Evolutionary conservation across 805 yeast genomes (phyloP), one percentile per base, ranked within the genome.

Genomic region (Blastobotrys muscicola): DNA sequence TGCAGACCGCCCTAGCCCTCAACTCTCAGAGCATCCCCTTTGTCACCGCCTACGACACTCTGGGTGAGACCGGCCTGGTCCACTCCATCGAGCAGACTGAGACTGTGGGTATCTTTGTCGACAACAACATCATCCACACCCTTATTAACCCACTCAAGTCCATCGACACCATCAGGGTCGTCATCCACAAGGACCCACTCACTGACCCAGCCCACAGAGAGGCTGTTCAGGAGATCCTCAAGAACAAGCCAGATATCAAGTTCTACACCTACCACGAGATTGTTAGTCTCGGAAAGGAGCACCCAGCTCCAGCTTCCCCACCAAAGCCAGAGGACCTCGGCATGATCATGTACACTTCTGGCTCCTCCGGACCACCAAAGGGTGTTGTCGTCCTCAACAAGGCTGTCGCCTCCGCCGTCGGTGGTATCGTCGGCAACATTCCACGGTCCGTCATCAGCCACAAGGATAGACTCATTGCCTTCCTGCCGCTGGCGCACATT

Each of bases 401-500:
- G 44, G 82, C 76, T 62, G 74, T 92, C 38, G 67, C 90, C 43
- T 84, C 95, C 15, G 96, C 95, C 60, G 64, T 85, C 31, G 92
- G 82, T 46, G 98, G 98, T 67, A 78, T 85, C 45, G 62, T 81
- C 23, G 68, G 77, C 36, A 73, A 75, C 55, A 79, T 86, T 42
- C 71, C 72, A 37, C 68, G 76, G 44, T 64, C 66, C 14, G 42
- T 65, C 36, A 75, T 86, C 42, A 65, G 57, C 45, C 65, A 67
- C 15, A 63, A 64, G 31, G 97, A 92, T 66, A 74, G 86, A 53
- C 68, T 90, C 50, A 78, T 92, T 63, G 82, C 89, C 12, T 89
- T 90, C 63, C 75, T 92, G 61, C 98, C 98, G 9, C 74, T 92
- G 58, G 98, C 98, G 7, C 98, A 92, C 60, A 92, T 92, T 55